Conservation (phyloP, 2,329 filamentous ascomycete species). For the Sporothrix variecibatus region DNA sequence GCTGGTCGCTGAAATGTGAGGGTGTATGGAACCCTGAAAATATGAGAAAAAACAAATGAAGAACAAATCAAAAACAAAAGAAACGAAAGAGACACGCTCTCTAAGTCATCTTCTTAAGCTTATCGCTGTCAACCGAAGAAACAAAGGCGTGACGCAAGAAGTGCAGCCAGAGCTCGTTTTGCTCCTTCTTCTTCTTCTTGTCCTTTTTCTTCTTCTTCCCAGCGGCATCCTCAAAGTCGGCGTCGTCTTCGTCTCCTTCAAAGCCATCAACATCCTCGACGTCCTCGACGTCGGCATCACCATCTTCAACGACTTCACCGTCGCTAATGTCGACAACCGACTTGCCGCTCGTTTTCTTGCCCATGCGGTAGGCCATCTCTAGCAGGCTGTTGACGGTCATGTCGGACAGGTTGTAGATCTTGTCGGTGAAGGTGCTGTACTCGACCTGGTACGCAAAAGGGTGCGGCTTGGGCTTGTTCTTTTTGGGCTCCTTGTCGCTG, state of each 20-base stretch:
- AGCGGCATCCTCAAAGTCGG: slow-evolving; percentile 38
- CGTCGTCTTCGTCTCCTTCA: slow-evolving; percentile 30
- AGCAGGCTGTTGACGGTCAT: slow-evolving; percentile 82
- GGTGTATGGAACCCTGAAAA: neutral
- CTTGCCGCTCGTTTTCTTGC: slow-evolving; percentile 44
- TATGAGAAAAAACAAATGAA: neutral
- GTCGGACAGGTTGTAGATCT: slow-evolving; percentile 73
- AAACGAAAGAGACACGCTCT: neutral
- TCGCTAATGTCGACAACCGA: slow-evolving; percentile 33
- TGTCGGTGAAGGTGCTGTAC: slow-evolving; percentile 80
- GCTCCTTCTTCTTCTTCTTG: slow-evolving; percentile 55
- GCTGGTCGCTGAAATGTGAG: neutral
- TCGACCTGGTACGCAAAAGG: slow-evolving; percentile 77
- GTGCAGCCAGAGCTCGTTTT: slow-evolving; percentile 72
- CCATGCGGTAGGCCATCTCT: slow-evolving; percentile 77
- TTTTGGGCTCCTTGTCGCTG: slow-evolving; percentile 57
- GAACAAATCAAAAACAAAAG: neutral
- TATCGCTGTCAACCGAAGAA: slow-evolving; percentile 65
- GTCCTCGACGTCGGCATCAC: slow-evolving; percentile 30
- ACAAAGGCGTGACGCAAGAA: slow-evolving; percentile 82
- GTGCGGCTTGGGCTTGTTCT: slow-evolving; percentile 58
- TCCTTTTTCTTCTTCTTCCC: slow-evolving; percentile 53
- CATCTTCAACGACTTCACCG: slow-evolving; percentile 30
- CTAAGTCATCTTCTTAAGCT: slow-evolving; percentile 53
- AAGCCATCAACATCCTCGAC: slow-evolving; percentile 30